These are phyloP conservation scores for Luffa aegyptiaca DNA, from an alignment of 306 rosid genomes.

Conservation along the genomic window DNA sequence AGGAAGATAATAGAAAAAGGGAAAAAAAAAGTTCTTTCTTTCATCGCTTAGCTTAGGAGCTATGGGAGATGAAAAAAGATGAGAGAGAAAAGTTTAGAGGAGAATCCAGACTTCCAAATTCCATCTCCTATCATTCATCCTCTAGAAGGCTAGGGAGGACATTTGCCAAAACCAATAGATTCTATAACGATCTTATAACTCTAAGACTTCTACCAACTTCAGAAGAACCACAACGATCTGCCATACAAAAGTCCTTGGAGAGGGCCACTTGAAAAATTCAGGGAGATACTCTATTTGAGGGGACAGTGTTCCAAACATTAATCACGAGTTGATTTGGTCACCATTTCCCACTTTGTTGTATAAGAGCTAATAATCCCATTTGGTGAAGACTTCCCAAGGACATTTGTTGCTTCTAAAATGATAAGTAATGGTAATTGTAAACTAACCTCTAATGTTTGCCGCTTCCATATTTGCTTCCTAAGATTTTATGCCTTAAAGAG, in stretches of 20 bases:
- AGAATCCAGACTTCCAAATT: not conserved
- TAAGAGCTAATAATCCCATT: too few species aligned
- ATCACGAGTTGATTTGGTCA: too few species aligned
- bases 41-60: not conserved
- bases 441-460: too few species aligned
- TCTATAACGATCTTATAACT: not conserved
- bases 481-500: too few species aligned
- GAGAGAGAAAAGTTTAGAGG: not conserved
- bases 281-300: not conserved
- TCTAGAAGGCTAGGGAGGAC: not conserved
- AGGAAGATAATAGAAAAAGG: too few species aligned
- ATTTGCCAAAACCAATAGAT: not conserved
- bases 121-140: not conserved
- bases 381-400: too few species aligned
- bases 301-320: not conserved
- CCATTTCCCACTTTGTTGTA: too few species aligned
- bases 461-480: too few species aligned
- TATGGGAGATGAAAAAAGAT: not conserved
- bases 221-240: not conserved
- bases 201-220: not conserved
- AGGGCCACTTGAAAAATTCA: not conserved
- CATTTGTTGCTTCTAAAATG: too few species aligned
- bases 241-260: not conserved
- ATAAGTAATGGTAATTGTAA: too few species aligned
- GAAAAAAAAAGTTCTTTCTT: not conserved